Evolutionary conservation across 2,329 filamentous ascomycete species (phyloP).

Genomic region (Colletotrichum spaethianum): DNA sequence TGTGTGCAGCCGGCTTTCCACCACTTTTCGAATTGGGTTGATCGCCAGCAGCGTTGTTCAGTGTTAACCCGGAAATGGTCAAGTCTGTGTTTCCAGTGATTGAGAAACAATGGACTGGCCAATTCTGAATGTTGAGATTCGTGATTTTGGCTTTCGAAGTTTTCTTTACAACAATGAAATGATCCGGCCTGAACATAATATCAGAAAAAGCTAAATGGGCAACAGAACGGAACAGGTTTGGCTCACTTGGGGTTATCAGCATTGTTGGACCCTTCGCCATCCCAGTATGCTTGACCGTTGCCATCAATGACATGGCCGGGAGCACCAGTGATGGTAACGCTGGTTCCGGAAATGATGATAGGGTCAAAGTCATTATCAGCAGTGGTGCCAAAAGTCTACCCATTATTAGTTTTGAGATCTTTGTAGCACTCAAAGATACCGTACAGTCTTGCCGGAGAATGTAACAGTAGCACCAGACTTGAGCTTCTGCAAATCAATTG

Average conservation of each 20-base stretch:
- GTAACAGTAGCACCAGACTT: neutral
- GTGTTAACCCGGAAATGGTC: neutral
- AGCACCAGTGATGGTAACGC: neutral
- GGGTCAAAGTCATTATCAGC: neutral
- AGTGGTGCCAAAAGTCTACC: neutral
- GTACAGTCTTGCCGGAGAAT: neutral
- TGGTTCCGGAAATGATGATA: neutral
- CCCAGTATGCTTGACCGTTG: neutral
- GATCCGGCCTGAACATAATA: too few species aligned
- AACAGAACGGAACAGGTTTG: too few species aligned
- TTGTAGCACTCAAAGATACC: neutral
- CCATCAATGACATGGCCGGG: neutral
- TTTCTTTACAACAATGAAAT: neutral
- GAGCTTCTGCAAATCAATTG: conserved; percentile 3
- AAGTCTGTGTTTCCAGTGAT: neutral
- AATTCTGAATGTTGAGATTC: neutral
- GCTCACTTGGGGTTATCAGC: neutral
- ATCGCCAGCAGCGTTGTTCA: neutral
- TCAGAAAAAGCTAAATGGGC: too few species aligned
- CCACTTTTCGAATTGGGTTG: neutral
- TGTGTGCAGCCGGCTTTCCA: conserved; percentile 45
- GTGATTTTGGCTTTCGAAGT: neutral
- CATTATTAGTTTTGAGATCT: neutral
- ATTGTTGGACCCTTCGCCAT: neutral
- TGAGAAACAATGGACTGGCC: neutral